phyloP scores from a whole-genome alignment of 257 asterid species.

The Avicennia marina region DNA sequence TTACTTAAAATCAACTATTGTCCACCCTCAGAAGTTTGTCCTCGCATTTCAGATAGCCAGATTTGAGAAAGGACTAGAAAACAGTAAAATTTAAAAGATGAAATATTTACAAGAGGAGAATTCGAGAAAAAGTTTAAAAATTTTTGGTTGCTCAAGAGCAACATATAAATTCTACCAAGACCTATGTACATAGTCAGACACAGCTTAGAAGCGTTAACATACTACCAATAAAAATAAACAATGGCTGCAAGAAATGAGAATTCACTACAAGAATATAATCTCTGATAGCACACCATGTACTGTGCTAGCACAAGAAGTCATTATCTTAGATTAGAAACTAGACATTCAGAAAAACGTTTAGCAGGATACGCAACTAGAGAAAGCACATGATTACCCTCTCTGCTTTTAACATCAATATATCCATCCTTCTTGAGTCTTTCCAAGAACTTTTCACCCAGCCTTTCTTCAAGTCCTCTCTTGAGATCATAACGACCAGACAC shows the following conservation, averaged over 20 bases:
- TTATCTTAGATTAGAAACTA: too few species aligned
- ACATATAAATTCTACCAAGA: background rate
- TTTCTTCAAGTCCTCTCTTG: constrained; percentile 63
- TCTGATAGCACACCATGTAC: too few species aligned
- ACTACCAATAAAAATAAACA: background rate
- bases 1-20: background rate
- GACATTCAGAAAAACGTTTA: background rate
- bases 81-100: background rate
- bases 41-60: background rate
- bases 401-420: constrained; percentile 49
- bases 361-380: background rate
- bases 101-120: background rate
- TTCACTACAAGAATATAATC: constrained; percentile 1
- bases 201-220: background rate
- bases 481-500: constrained; percentile 83
- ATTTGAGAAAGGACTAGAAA: background rate
- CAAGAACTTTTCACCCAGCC: constrained; percentile 48
- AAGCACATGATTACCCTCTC: constrained; percentile 38
- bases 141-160: background rate
- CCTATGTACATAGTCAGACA: background rate
- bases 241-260: background rate
- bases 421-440: constrained; percentile 71
- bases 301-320: too few species aligned
- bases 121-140: background rate
- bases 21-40: background rate